These are phyloP conservation scores for Saccharomycopsis fibuligera DNA, from an alignment of 805 yeast species.

Conservation along the genomic window DNA sequence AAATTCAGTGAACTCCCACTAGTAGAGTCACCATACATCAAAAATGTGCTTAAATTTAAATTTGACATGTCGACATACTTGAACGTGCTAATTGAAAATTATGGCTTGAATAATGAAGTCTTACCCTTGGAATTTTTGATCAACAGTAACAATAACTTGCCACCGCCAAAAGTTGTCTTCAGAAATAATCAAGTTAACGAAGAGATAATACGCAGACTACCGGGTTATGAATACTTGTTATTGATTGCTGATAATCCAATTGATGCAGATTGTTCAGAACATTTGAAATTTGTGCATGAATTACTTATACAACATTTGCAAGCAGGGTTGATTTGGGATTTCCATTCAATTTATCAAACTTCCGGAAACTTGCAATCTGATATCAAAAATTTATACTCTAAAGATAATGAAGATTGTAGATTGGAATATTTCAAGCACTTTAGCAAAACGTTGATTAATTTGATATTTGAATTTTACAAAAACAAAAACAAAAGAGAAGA, in stretches of 20 bases:
- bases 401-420: neutral
- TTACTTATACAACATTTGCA: conserved; percentile 14
- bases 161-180: conserved; percentile 13
- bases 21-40: conserved; percentile 18
- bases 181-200: conserved; percentile 3
- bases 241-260: conserved; percentile 16
- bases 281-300: conserved; percentile 12
- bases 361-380: conserved; percentile 10
- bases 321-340: conserved; percentile 19
- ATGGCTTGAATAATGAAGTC: conserved; percentile 10
- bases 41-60: conserved; percentile 19
- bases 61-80: conserved; percentile 17
- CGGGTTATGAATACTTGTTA: conserved; percentile 16
- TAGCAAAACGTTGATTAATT: conserved; percentile 11
- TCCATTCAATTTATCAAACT: conserved; percentile 15
- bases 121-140: conserved; percentile 9
- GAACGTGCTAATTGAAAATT: conserved; percentile 10
- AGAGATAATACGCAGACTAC: conserved; percentile 11
- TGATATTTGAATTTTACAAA: conserved; percentile 14
- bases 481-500: conserved; percentile 6
- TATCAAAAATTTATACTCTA: neutral
- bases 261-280: conserved; percentile 1
- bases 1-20: conserved; percentile 12
- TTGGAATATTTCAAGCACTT: conserved; percentile 7
- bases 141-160: conserved; percentile 4